Evolutionary conservation across 148 eudicot genomes (phyloP).

Genomic region (Salicornia ramosissima): DNA sequence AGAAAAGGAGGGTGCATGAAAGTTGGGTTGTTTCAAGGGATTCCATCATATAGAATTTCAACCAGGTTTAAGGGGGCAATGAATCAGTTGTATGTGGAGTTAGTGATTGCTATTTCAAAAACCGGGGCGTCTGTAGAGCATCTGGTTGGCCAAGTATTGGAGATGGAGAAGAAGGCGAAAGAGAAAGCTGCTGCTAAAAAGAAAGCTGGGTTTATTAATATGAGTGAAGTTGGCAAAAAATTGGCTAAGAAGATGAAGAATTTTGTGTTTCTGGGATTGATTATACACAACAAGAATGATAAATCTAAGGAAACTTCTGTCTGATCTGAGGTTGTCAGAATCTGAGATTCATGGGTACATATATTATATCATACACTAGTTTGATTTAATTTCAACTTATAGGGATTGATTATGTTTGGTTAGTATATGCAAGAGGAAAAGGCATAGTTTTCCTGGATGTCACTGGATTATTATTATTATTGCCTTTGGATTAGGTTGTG

Average conservation of each 20-base stretch:
- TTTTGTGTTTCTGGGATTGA: slow-evolving; percentile 12
- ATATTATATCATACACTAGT: too few relatives aligned
- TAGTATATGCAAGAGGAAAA: background rate
- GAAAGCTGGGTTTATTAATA: background rate
- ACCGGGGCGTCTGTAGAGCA: slow-evolving; percentile 28
- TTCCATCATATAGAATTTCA: slow-evolving; percentile 1
- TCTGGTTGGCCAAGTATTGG: slow-evolving; percentile 18
- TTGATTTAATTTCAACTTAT: background rate
- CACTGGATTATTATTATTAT: too few relatives aligned
- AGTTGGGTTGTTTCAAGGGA: slow-evolving; percentile 33
- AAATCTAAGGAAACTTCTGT: slow-evolving; percentile 18
- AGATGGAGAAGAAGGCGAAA: slow-evolving; percentile 17
- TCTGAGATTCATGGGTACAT: slow-evolving; percentile 14
- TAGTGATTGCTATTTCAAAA: slow-evolving; percentile 26
- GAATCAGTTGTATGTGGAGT: slow-evolving; percentile 22
- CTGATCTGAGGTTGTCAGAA: background rate
- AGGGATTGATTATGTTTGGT: background rate
- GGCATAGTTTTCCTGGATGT: background rate
- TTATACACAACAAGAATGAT: slow-evolving; percentile 2
- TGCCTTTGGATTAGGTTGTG: too few relatives aligned
- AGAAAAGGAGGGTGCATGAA: slow-evolving; percentile 28
- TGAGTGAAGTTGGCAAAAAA: background rate
- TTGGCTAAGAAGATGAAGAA: slow-evolving; percentile 20
- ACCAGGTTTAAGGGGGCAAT: slow-evolving; percentile 24
- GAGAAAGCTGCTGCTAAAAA: slow-evolving; percentile 1